Base-by-base conservation (phyloP, 768 basidiomycete species). In the Gloeophyllum trabeum region DNA sequence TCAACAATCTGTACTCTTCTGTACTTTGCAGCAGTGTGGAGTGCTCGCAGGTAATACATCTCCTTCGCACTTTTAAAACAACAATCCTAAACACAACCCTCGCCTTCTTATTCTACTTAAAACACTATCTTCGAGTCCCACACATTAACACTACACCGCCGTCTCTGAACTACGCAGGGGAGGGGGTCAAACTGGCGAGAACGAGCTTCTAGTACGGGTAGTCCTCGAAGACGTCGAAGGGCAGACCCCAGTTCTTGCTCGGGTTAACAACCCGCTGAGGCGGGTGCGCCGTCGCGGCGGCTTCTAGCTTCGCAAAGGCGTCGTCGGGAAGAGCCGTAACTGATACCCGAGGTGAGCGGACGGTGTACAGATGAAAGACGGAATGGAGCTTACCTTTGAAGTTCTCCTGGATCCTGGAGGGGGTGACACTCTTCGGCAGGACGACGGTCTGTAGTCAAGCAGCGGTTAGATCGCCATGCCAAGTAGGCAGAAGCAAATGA, bases 401-500 rank as follows among this genome's bases (percentile, higher is more conserved):
- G 63, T 90, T 89, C 56, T 84, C 81, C 43, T 68, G 62, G 24
- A 90, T 67, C 22, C 82, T 73, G 35, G 71, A 69, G 7, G 81
- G 66, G 3, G 76, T 79, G 12, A 86, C 81, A 47, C 79, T 83
- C 68, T 88, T 90, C 2, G 86, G 82, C 7, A 89, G 65, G 5
- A 80, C 80, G 43, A 81, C 64, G 37, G 78, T 76, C 80, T 82
- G 49, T 21, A 23, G 12, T 18, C 24, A 12, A n/a, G 24, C 21
- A 24, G 13, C 21, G 25, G 21, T 16, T 14, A 12, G 10, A 25
- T 4, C 19, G 19, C 38, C 10, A 24, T n/a, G 5, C 23, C 39
- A 12, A 16, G 23, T n/a, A n/a, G 19, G 4, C 14, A 23, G 26
- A 28, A 28, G 14, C 6, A 0, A n/a, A n/a, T 14, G 20, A n/a